Evolutionary conservation across 2,329 filamentous ascomycete genomes (phyloP), one percentile per base, ranked within the genome.

Genomic region (Paecilomyces sp.): DNA sequence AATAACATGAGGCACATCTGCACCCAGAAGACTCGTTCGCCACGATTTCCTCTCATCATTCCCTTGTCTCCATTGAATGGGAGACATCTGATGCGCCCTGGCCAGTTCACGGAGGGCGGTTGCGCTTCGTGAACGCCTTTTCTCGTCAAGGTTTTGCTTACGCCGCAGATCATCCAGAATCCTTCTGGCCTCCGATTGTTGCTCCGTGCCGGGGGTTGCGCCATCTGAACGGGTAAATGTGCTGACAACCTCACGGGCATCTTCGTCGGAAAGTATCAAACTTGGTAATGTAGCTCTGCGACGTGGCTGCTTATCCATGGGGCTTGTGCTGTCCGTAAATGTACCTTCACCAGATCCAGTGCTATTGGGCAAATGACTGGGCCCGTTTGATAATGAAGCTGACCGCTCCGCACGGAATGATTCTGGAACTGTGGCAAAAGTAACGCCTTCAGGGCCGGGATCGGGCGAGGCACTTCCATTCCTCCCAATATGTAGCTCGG

Each of bases 251-350:
- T 65, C 62, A 28, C 70, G 70, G 5, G 69, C 71, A 55, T 75
- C 75, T 8, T 76, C 71, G 13, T 78, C 73, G 5, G 74, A 76
- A 36, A 79, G 70, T 11, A 79, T 68, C 47, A 79, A 63, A 60
- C 77, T 79, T 1, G 78, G 77, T 15, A 79, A 67, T 1, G 77
- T 79, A 7, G 76, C 77, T 53, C 78, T 72, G 61, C 78, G 69
- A 47, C 69, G 70, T 25, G 68, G 68, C 11, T 60, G 62, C 13
- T 54, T 62, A n/a, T 18, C 41, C 4, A 47, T 30, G 13, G n/a
- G 13, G 67, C 65, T 18, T 8, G 31, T 33, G 31, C 11, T 33
- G 5, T 33, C 31, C 31, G 31, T 33, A 56, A 52, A 4, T 63
- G 62, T 24, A 68, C 59, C 25, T 60, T 63, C 25, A 66, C 63